Evolutionary conservation across 1,139 yeast species (phyloP).

Genomic region (Hemisphaericaspora xylofermentans): DNA sequence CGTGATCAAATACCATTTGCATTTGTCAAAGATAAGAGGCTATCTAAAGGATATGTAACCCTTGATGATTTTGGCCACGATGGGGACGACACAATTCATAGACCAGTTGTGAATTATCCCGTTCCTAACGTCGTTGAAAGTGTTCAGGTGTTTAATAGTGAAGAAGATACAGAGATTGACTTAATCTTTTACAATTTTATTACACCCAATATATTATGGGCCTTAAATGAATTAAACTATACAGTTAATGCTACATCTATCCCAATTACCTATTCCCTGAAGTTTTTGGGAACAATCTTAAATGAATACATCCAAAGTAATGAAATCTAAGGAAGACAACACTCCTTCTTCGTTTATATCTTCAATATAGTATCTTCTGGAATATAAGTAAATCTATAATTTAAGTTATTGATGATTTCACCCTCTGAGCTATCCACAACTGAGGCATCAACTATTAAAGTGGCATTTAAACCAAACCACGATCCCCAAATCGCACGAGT

Average conservation of each 20-base stretch:
- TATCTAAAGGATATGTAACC: slow-evolving; percentile 71
- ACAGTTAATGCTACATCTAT: slow-evolving; percentile 10
- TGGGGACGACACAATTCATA: slow-evolving; percentile 90
- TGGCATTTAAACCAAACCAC: slow-evolving; percentile 65
- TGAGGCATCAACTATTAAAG: slow-evolving; percentile 57
- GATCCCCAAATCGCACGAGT: slow-evolving; percentile 57
- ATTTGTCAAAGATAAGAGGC: slow-evolving; percentile 16
- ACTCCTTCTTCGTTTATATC: slow-evolving; percentile 23
- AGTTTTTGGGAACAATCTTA: slow-evolving; percentile 35
- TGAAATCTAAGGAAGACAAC: slow-evolving; percentile 11
- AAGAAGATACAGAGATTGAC: slow-evolving; percentile 46
- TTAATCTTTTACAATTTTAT: slow-evolving; percentile 79
- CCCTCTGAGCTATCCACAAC: slow-evolving; percentile 41
- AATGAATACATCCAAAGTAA: slow-evolving; percentile 25
- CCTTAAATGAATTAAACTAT: slow-evolving; percentile 42
- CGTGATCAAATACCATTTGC: slow-evolving; percentile 5
- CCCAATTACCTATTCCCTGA: slow-evolving; percentile 29
- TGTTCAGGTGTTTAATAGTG: slow-evolving; percentile 20
- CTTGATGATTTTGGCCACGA: slow-evolving; percentile 76
- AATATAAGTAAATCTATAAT: slow-evolving; percentile 63
- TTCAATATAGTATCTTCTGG: slow-evolving; percentile 57
- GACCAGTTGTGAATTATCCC: slow-evolving; percentile 54
- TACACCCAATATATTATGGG: slow-evolving; percentile 59
- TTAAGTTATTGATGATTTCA: slow-evolving; percentile 54
- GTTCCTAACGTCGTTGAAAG: slow-evolving; percentile 79